Percentiles rank a stretch among this genome's conserved stretches.
phyloP scores from a whole-genome alignment of 129 eudicot genomes.

The Scalesia atractyloides region DNA sequence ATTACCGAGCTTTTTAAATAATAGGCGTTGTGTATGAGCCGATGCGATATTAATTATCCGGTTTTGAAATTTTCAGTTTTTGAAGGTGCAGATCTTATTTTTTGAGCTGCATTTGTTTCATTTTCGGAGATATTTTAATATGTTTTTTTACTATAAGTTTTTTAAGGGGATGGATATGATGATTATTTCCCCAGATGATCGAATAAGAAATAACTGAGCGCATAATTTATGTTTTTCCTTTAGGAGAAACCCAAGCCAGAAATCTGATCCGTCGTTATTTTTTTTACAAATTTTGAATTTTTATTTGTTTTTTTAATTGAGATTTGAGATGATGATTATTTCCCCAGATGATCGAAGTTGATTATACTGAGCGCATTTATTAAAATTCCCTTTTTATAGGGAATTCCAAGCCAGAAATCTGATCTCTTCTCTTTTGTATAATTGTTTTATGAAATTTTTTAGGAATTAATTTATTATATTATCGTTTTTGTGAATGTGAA shows the following conservation, averaged over 20 bases:
- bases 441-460: no score
- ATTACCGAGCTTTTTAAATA: conserved; percentile 11
- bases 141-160: no score
- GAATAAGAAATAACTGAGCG: conserved; percentile 22
- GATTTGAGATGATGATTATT: neutral
- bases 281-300: neutral
- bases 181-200: conserved; percentile 22
- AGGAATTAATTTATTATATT: no score
- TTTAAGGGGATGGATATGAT: conserved; percentile 11
- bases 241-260: conserved; percentile 2
- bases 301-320: neutral
- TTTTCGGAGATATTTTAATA: neutral
- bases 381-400: neutral
- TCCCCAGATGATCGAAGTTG: no score
- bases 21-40: conserved; percentile 27
- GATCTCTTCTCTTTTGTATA: neutral
- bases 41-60: conserved; percentile 13
- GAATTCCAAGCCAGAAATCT: neutral
- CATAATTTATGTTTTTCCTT: neutral
- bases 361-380: neutral
- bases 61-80: neutral
- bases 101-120: neutral
- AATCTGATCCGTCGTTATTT: neutral
- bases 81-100: neutral
- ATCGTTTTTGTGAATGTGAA: neutral